These are phyloP conservation scores for Didymella pinodella DNA, from an alignment of 2,329 filamentous ascomycete species.

Conservation along the genomic window DNA sequence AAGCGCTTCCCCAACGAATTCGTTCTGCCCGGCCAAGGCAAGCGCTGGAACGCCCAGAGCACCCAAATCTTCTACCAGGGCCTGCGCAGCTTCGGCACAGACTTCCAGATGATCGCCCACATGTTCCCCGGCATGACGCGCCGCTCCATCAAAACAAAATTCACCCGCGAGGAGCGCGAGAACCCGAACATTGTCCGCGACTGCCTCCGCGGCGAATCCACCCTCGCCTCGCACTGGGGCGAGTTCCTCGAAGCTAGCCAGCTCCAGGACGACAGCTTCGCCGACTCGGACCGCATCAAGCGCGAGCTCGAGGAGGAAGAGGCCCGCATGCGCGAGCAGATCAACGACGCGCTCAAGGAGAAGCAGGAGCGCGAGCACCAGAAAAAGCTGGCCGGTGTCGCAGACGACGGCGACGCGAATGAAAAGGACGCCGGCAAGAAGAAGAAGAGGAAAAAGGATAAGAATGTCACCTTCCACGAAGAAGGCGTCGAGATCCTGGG, in stretches of 20 bases:
- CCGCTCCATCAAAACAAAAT: conserved; percentile 81
- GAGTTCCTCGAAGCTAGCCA: conserved; percentile 49
- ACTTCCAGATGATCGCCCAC: conserved; percentile 80
- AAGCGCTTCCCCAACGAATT: conserved; percentile 58
- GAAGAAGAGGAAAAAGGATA: conserved; percentile 43
- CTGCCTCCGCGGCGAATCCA: conserved; percentile 61
- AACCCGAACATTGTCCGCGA: conserved; percentile 70
- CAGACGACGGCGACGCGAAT: conserved; percentile 23
- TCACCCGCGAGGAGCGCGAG: conserved; percentile 77
- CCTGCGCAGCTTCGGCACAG: conserved; percentile 79
- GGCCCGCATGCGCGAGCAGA: conserved; percentile 43
- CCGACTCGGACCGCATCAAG: conserved; percentile 47
- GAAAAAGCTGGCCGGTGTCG: conserved; percentile 36
- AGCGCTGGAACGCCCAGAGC: conserved; percentile 70
- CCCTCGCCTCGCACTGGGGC: conserved; percentile 48
- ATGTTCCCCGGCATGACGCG: conserved; percentile 78
- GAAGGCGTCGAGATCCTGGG: conserved; percentile 44
- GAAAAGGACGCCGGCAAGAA: conserved; percentile 41
- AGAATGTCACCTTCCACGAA: conserved; percentile 38
- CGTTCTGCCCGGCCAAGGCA: conserved; percentile 55
- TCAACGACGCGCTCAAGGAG: conserved; percentile 47
- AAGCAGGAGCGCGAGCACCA: conserved; percentile 50
- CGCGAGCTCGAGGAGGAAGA: conserved; percentile 37
- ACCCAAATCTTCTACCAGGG: conserved; percentile 80
- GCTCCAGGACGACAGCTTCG: conserved; percentile 48